These are phyloP conservation scores for Macrotyloma uniflorum DNA, from an alignment of 306 rosid species.

Conservation along the genomic window DNA sequence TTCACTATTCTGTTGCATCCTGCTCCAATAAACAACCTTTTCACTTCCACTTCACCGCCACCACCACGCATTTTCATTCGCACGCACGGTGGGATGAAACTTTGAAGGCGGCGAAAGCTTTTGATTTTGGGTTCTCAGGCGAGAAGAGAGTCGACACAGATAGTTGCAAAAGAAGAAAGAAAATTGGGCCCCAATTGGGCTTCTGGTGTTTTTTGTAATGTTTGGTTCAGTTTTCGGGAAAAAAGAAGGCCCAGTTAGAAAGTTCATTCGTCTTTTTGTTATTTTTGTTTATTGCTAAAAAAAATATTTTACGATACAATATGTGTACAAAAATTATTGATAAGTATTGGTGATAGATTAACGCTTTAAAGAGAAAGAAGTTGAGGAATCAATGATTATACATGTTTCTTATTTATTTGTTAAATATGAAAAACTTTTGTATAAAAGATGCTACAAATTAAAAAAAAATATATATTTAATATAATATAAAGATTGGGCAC, in stretches of 20 bases:
- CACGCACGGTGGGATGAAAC: background rate
- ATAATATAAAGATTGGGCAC: no score
- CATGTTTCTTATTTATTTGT: no score
- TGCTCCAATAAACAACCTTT: conserved; percentile 78
- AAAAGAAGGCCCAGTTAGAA: background rate
- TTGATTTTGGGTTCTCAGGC: conserved; percentile 35
- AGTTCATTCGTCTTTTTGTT: background rate
- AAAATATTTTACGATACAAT: no score
- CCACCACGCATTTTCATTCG: conserved; percentile 35
- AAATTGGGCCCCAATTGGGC: conserved; percentile 22
- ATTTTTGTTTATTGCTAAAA: no score
- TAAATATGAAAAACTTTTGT: no score
- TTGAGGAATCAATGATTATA: no score
- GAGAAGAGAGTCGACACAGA: background rate
- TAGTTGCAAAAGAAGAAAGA: background rate
- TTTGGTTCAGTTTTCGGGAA: no score
- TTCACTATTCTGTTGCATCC: conserved; percentile 92
- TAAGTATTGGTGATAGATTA: no score
- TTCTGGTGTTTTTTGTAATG: background rate
- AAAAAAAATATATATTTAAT: no score
- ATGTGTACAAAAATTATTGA: no score
- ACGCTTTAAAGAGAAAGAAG: no score
- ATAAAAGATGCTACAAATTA: no score
- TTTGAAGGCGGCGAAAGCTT: conserved; percentile 37
- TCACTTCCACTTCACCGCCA: conserved; percentile 50